Base-by-base conservation (phyloP, 306 rosid species). In the Prosopis cineraria region DNA sequence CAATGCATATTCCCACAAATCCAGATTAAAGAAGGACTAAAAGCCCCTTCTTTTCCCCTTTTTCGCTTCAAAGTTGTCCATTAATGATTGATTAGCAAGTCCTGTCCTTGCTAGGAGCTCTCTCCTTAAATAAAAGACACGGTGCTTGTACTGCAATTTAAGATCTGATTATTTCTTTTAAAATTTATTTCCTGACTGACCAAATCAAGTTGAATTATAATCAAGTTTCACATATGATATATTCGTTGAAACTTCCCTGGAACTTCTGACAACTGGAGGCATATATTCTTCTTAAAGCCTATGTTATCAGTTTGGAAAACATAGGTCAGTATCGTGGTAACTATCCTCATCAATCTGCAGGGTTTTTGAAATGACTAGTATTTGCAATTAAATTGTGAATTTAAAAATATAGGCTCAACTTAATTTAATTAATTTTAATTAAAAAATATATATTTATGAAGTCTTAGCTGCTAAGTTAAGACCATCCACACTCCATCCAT, bases 1-100 rank as follows among this genome's bases (percentile, higher is more conserved):
- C 93, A 87, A 34, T 70, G 87, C 77, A 86, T 81, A n/a, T 20
- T 70, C 82, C 76, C 83, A 55, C 80, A 69, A 67, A 80, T 70
- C 60, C 75, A 59, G 70, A 68, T 34, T 80, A 48, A 60, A 73
- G 9, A 80, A 67, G 55, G 77, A 37, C 76, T 78, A 45, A 62
- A 50, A 3, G 41, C 43, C 58, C 43, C 24, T 1, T 36, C 8
- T 45, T 19, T n/a, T 74, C 43, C 25, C 2, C 39, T 74, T 55
- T 69, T 80, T 77, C 43, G 1, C 37, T 47, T 55, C 25, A 44
- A 47, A 24, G 48, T 45, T 39, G 45, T 78, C 68, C 19, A 64
- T 65, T 60, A 78, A 72, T 73, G 68, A 77, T 79, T 70, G 48
- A 86, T 68, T 68, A 50, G 53, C 48, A 52, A 72, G 62, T 67